Evolutionary conservation across 768 basidiomycete species (phyloP).

Genomic region (Calocybe indica): DNA sequence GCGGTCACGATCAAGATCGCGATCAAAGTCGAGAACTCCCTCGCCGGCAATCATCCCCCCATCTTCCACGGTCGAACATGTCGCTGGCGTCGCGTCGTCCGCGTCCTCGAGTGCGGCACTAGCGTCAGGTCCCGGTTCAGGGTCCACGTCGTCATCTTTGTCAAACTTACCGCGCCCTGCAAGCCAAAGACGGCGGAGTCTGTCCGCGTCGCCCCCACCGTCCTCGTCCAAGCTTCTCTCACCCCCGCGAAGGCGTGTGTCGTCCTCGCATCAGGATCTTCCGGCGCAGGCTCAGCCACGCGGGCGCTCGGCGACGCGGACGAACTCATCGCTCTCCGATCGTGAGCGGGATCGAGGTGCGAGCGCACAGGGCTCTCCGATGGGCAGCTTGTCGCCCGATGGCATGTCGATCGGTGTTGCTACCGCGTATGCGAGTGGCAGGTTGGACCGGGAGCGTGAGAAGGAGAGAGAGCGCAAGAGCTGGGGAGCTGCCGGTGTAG

Average conservation of each 20-base stretch:
- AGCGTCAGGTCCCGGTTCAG: not conserved
- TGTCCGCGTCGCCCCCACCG: slow-evolving; percentile 15
- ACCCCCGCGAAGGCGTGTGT: slow-evolving; percentile 21
- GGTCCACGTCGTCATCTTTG: slow-evolving; percentile 7
- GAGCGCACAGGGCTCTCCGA: slow-evolving; percentile 7
- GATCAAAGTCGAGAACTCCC: slow-evolving; percentile 40
- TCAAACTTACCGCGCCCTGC: slow-evolving; percentile 14
- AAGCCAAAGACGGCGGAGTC: slow-evolving; percentile 8
- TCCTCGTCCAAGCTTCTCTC: slow-evolving; percentile 13
- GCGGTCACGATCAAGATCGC: slow-evolving; percentile 23
- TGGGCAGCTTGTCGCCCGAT: slow-evolving; percentile 35
- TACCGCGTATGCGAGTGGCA: slow-evolving; percentile 24
- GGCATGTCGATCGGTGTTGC: slow-evolving; percentile 20
- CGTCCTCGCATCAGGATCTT: slow-evolving; percentile 15
- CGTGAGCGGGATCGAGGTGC: slow-evolving; percentile 12
- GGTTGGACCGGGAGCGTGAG: slow-evolving; percentile 19
- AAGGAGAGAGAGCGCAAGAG: slow-evolving; percentile 12
- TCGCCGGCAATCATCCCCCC: slow-evolving; percentile 30
- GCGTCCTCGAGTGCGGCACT: slow-evolving; percentile 8
- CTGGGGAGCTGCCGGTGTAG: slow-evolving; percentile 13
- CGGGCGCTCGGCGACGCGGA: slow-evolving; percentile 51
- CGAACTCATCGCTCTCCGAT: slow-evolving; percentile 49
- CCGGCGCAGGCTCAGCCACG: slow-evolving; percentile 23
- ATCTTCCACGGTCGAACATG: too few species aligned
- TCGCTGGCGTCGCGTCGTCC: not conserved